phyloP scores from a whole-genome alignment of 2,329 filamentous ascomycete genomes.

The Botryotinia narcissicola region DNA sequence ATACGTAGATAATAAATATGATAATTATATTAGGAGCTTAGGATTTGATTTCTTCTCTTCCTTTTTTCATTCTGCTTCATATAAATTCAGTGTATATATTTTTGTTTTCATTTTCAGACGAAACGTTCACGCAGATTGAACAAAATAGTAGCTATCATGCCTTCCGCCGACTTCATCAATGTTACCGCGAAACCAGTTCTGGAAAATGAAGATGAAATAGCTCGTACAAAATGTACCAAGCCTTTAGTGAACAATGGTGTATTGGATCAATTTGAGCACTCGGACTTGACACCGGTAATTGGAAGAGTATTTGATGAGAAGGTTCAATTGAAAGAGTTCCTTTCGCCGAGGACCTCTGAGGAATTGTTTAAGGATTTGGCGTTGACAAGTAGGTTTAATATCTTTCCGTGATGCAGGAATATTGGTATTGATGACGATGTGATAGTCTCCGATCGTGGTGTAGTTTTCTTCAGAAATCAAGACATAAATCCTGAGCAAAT shows the following conservation, averaged over 20 bases:
- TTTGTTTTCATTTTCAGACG: background rate
- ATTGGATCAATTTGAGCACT: constrained; percentile 27
- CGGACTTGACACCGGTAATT: constrained; percentile 31
- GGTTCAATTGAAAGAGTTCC: constrained; percentile 57
- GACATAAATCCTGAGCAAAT: constrained; percentile 46
- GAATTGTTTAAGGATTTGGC: constrained; percentile 56
- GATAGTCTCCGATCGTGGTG: constrained; percentile 57
- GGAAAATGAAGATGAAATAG: constrained; percentile 10
- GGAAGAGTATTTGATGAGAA: constrained; percentile 56
- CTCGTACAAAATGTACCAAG: constrained; percentile 18
- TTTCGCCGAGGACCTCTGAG: constrained; percentile 37
- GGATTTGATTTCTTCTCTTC: no score
- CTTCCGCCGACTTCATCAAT: constrained; percentile 10
- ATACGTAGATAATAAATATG: background rate
- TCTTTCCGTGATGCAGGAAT: background rate
- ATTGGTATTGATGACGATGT: constrained; percentile 27
- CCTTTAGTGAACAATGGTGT: constrained; percentile 23
- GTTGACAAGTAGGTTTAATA: constrained; percentile 39
- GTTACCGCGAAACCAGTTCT: background rate
- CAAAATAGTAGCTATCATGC: background rate
- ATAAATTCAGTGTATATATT: background rate
- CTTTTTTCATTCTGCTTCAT: background rate
- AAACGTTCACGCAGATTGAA: background rate
- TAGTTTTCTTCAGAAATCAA: constrained; percentile 57
- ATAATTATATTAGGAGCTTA: background rate